phyloP scores from a whole-genome alignment of 2,329 filamentous ascomycete species.

The Beauveria sp. region DNA sequence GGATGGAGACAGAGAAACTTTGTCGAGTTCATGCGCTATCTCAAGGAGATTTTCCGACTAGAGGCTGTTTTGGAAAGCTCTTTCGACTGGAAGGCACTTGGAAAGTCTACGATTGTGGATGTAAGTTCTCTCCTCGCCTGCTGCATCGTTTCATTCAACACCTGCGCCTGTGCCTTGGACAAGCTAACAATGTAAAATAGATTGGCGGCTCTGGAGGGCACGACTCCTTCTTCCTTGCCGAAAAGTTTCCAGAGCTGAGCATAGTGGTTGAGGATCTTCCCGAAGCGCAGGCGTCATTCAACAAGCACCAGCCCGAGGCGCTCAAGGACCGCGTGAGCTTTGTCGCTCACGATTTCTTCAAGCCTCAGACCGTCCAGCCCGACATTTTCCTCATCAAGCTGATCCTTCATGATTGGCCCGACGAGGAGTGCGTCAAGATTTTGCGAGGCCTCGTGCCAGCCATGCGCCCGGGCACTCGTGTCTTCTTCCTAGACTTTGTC shows the following conservation, averaged over 20 bases:
- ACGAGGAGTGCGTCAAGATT: conserved; percentile 33
- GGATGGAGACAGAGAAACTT: conserved; percentile 33
- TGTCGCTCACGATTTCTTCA: conserved; percentile 31
- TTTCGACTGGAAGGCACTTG: conserved; percentile 29
- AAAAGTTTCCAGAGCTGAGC: conserved; percentile 31
- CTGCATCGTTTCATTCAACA: background rate
- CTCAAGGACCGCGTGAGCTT: conserved; percentile 28
- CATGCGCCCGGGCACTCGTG: conserved; percentile 34
- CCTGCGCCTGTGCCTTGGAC: no score
- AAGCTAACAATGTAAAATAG: conserved; percentile 16
- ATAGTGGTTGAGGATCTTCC: conserved; percentile 39
- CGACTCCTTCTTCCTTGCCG: conserved; percentile 32
- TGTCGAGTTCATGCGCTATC: conserved; percentile 31
- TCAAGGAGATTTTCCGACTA: conserved; percentile 32
- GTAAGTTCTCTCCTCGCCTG: conserved; percentile 21
- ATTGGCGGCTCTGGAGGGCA: conserved; percentile 37
- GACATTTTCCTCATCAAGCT: conserved; percentile 46
- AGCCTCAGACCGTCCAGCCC: conserved; percentile 30
- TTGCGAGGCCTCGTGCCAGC: conserved; percentile 34
- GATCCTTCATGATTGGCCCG: conserved; percentile 50
- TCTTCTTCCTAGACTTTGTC: conserved; percentile 32
- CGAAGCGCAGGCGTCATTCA: conserved; percentile 27
- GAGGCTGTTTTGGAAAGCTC: conserved; percentile 26
- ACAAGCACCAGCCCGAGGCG: conserved; percentile 26
- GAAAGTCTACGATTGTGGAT: conserved; percentile 31